Evolutionary conservation across 2,329 filamentous ascomycete species (phyloP), one percentile per base, ranked within the genome.

Genomic region (Penicillium vulpinum): DNA sequence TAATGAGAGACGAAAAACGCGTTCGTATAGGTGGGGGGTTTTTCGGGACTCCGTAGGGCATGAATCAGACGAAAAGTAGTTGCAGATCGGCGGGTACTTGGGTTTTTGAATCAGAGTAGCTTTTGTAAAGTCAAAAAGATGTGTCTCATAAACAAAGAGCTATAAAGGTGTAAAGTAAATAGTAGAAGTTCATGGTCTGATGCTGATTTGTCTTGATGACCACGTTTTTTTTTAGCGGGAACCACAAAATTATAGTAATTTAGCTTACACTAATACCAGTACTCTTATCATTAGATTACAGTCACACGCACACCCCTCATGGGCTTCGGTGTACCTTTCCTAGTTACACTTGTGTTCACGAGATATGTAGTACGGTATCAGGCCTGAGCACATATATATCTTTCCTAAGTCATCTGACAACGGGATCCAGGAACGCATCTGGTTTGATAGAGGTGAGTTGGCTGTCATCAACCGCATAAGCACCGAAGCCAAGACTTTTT

Each of bases 401-500:
- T 29, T 24, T 13, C 2, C 24, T 43, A 28, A 26, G 26, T 58
- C 61, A 55, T 64, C 58, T 61, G 60, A 62, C 59, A 56, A 61
- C 67, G 65, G 62, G 62, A 60, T 61, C 21, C 56, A 69, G 66
- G 65, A 70, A 66, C 64, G 52, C 57, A 54, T 58, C 65, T 70
- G 67, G 67, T 60, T 61, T 44, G 48, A 41, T 28, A 47, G 45
- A 24, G 16, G 40, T 56, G 51, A 53, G 51, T 43, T 51, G 26
- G 28, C 28, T 54, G 18, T 46, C 29, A 46, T 3, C 22, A n/a
- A 54, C 26, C 26, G 45, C 52, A 54, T 50, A 50, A 54, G 45
- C 52, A 29, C 31, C 29, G 45, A 21, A 41, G 28, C 26, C 18
- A 43, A 50, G 44, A 43, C 26, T 40, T 40, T 35, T 29, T 5